These are phyloP conservation scores for Xylariales sp. DNA, from an alignment of 2,329 filamentous ascomycete species.

Conservation along the genomic window DNA sequence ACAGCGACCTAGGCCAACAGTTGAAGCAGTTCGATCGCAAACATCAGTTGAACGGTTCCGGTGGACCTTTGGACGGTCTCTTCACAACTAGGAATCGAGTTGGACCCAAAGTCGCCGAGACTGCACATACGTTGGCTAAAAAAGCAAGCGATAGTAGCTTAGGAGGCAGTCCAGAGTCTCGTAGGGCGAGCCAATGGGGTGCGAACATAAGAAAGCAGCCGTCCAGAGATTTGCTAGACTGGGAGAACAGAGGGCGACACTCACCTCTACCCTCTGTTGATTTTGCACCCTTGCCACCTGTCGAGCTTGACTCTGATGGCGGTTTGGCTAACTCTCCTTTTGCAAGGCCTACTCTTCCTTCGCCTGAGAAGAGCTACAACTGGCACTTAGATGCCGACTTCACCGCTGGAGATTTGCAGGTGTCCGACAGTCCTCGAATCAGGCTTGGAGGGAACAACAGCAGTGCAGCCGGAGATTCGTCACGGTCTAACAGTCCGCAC, in stretches of 20 bases:
- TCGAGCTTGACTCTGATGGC: background rate
- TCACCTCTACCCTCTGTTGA: constrained; percentile 23
- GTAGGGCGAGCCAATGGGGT: constrained; percentile 14
- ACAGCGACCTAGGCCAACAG: constrained; percentile 26
- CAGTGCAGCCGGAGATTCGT: constrained; percentile 10
- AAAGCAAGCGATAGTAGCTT: constrained; percentile 32
- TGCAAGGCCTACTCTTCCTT: constrained; percentile 17
- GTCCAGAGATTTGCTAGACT: background rate
- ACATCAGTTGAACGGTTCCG: constrained; percentile 20
- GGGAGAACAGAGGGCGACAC: constrained; percentile 8
- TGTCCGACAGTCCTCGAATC: constrained; percentile 53
- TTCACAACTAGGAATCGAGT: constrained; percentile 29
- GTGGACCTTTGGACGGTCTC: constrained; percentile 24
- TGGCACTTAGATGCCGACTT: constrained; percentile 57
- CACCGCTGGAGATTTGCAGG: constrained; percentile 49
- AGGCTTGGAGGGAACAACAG: constrained; percentile 29
- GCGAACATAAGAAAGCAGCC: constrained; percentile 13
- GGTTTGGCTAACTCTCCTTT: constrained; percentile 17
- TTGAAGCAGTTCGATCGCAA: constrained; percentile 26
- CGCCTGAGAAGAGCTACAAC: constrained; percentile 48
- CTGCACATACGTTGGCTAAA: constrained; percentile 26
- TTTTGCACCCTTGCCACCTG: constrained; percentile 15
- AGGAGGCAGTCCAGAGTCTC: constrained; percentile 19
- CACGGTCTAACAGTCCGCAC: constrained; percentile 1
- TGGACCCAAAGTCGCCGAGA: constrained; percentile 32